Evolutionary conservation across 805 yeast species (phyloP).

Genomic region (Cyberlindnera suaveolens): DNA sequence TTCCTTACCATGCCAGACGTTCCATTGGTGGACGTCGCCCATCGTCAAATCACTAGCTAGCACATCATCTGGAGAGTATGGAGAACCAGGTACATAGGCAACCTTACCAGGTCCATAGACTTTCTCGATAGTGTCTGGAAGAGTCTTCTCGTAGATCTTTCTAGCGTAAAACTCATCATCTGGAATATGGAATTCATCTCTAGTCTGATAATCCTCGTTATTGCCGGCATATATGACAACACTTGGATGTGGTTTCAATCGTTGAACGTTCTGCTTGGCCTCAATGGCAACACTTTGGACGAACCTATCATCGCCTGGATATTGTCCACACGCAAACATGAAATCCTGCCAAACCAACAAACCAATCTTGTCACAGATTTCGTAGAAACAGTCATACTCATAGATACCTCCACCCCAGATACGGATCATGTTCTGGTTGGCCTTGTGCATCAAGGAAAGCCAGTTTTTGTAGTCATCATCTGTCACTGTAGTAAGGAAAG

Average conservation of each 20-base stretch:
- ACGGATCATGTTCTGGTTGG: slow-evolving; percentile 18
- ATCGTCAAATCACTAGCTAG: slow-evolving; percentile 30
- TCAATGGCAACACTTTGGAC: slow-evolving; percentile 31
- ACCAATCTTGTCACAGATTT: slow-evolving; percentile 14
- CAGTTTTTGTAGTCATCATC: slow-evolving; percentile 10
- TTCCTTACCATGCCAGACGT: slow-evolving; percentile 50
- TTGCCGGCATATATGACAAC: slow-evolving; percentile 23
- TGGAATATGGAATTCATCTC: slow-evolving; percentile 10
- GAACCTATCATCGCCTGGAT: slow-evolving; percentile 37
- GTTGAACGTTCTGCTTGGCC: slow-evolving; percentile 30
- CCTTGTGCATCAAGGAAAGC: slow-evolving; percentile 5
- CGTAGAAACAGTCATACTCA: slow-evolving; percentile 12
- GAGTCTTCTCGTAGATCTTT: slow-evolving; percentile 10
- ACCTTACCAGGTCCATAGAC: slow-evolving; percentile 40
- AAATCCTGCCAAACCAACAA: slow-evolving; percentile 50
- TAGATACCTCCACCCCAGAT: slow-evolving; percentile 19
- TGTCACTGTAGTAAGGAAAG: slow-evolving; percentile 8
- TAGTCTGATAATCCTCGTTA: slow-evolving; percentile 16
- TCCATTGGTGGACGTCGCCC: slow-evolving; percentile 53
- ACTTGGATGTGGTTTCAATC: slow-evolving; percentile 37
- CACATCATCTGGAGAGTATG: slow-evolving; percentile 39
- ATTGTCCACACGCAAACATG: slow-evolving; percentile 53
- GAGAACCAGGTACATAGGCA: slow-evolving; percentile 37
- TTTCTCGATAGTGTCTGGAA: slow-evolving; percentile 39
- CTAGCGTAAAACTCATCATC: slow-evolving; percentile 13